phyloP scores from a whole-genome alignment of 139 green algal genomes.

The Chlamydomonas incerta region DNA sequence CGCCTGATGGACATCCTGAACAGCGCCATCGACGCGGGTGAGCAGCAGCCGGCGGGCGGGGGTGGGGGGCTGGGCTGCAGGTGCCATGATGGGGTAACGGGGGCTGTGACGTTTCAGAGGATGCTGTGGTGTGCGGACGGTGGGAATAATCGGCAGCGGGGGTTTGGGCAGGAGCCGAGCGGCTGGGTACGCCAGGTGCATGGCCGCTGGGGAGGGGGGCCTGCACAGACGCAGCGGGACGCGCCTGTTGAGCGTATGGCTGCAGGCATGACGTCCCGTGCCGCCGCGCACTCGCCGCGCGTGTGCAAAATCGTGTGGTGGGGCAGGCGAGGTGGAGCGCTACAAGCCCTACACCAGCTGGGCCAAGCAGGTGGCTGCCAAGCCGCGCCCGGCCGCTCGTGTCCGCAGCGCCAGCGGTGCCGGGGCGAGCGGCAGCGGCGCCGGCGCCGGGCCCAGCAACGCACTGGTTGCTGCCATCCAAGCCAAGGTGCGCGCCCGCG shows the following conservation, averaged over 20 bases:
- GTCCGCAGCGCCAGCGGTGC: background rate
- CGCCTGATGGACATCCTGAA: slow-evolving; percentile 86
- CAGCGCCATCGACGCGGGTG: slow-evolving; percentile 62
- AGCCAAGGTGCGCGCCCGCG: slow-evolving; percentile 18
- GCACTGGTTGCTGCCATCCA: slow-evolving; percentile 54
- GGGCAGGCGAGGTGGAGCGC: slow-evolving; percentile 40
- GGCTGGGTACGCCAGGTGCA: too few relatives aligned
- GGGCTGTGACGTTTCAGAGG: background rate
- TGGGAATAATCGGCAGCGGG: too few relatives aligned
- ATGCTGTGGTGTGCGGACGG: too few relatives aligned
- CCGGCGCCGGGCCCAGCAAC: background rate
- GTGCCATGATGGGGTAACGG: background rate
- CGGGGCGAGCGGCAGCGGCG: background rate
- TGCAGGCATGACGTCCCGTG: too few relatives aligned
- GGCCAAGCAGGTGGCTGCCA: slow-evolving; percentile 54
- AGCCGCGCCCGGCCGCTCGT: slow-evolving; percentile 30
- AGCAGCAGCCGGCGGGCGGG: too few relatives aligned
- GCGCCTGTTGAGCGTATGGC: too few relatives aligned
- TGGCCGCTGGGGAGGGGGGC: too few relatives aligned
- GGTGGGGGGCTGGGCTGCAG: background rate
- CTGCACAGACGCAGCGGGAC: too few relatives aligned
- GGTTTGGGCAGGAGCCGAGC: too few relatives aligned
- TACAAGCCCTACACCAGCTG: slow-evolving; percentile 66
- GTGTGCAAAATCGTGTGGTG: too few relatives aligned
- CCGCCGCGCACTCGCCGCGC: too few relatives aligned